Evolutionary conservation across 2,329 filamentous ascomycete genomes (phyloP).

Genomic region (Thermothelomyces thermophilus): DNA sequence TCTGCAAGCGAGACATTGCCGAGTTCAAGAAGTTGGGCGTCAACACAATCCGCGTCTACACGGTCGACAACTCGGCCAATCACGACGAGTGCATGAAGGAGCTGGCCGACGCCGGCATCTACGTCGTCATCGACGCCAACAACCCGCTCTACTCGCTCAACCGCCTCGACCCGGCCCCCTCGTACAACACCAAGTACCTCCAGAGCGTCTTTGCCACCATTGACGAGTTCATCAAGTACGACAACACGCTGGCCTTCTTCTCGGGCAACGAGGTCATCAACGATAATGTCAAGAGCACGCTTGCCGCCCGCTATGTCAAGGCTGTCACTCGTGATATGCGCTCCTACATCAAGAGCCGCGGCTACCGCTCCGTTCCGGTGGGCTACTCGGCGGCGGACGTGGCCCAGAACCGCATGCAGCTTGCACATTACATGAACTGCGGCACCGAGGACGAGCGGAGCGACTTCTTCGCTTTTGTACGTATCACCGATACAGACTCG

Average conservation of each 20-base stretch:
- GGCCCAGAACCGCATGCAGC: conserved; percentile 75
- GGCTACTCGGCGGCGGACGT: conserved; percentile 78
- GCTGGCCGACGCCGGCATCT: conserved; percentile 79
- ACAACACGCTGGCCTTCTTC: conserved; percentile 83
- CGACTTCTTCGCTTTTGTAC: conserved; percentile 74
- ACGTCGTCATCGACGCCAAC: conserved; percentile 88
- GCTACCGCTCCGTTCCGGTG: conserved; percentile 62
- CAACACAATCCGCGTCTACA: conserved; percentile 91
- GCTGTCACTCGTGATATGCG: conserved; percentile 72
- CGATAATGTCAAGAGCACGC: conserved; percentile 54
- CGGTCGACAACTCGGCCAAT: conserved; percentile 74
- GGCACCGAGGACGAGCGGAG: conserved; percentile 75
- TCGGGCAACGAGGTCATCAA: conserved; percentile 78
- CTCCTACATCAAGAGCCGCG: conserved; percentile 57
- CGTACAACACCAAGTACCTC: conserved; percentile 83
- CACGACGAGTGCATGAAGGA: conserved; percentile 82
- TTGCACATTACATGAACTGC: conserved; percentile 90
- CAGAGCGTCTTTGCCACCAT: conserved; percentile 82
- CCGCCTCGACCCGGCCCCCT: conserved; percentile 61
- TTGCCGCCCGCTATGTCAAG: conserved; percentile 67
- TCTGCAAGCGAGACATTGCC: conserved; percentile 72
- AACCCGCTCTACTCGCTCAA: conserved; percentile 84
- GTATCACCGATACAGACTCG: conserved; percentile 10
- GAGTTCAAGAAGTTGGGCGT: conserved; percentile 80
- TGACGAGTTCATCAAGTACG: conserved; percentile 73